Evolutionary conservation across 257 asterid species (phyloP).

Genomic region (Solanum piurae): DNA sequence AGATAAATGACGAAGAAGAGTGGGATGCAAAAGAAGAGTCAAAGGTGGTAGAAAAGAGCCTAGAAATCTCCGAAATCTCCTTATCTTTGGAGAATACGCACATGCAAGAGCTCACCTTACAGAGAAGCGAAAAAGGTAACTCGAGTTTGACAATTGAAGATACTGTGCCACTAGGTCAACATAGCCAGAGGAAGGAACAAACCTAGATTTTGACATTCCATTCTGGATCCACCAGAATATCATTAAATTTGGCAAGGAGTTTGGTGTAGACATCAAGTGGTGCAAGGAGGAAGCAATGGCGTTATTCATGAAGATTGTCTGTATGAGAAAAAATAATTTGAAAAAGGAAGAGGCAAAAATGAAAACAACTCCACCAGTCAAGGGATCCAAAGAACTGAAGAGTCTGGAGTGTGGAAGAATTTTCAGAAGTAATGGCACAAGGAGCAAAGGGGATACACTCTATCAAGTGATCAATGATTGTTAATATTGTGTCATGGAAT

Average conservation of each 20-base stretch:
- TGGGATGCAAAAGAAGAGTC: background rate
- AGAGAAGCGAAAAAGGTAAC: background rate
- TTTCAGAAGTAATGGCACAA: background rate
- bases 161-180: background rate
- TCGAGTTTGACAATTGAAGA: background rate
- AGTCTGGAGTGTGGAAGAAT: background rate
- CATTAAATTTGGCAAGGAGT: background rate
- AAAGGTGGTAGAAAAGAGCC: background rate
- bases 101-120: background rate
- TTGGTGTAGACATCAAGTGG: background rate
- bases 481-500: background rate
- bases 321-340: background rate
- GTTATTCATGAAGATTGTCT: background rate
- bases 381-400: background rate
- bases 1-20: background rate
- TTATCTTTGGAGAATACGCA: background rate
- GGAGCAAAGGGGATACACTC: background rate
- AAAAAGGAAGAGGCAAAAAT: background rate
- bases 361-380: background rate
- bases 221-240: background rate
- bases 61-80: background rate
- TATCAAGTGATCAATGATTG: background rate
- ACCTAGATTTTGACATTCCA: background rate
- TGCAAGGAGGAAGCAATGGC: background rate
- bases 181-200: background rate